These are phyloP conservation scores for Kwoniella sp. DNA, from an alignment of 768 basidiomycete genomes.

Conservation along the genomic window DNA sequence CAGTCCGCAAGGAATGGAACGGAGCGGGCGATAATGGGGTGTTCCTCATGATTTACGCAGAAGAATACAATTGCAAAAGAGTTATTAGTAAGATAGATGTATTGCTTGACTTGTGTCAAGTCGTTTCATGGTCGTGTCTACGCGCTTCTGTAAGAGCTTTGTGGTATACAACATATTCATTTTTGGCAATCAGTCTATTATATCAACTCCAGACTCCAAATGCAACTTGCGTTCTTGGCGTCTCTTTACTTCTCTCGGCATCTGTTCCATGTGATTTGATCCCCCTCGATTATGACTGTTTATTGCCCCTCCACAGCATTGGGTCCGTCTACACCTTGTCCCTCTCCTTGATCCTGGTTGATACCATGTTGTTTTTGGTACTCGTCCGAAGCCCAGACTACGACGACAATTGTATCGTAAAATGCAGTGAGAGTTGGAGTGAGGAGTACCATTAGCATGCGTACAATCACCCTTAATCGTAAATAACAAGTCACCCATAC, in stretches of 20 bases:
- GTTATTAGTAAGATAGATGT: not conserved
- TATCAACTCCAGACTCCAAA: no score
- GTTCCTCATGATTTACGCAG: not conserved
- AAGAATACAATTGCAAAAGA: not conserved
- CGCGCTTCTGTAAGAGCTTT: no score
- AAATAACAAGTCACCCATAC: no score
- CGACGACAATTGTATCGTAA: slow-evolving; percentile 39
- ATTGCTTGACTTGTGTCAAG: not conserved
- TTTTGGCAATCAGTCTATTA: not conserved
- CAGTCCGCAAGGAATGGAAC: slow-evolving; percentile 13
- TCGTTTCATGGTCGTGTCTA: no score
- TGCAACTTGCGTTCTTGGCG: no score
- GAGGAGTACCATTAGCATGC: no score
- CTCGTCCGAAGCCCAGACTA: slow-evolving; percentile 96
- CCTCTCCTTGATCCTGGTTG: slow-evolving; percentile 64
- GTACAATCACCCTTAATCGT: no score
- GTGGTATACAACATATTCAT: slow-evolving; percentile 18
- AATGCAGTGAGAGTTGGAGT: not conserved
- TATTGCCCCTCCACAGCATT: slow-evolving; percentile 18
- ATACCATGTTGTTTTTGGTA: slow-evolving; percentile 77
- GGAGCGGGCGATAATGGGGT: not conserved
- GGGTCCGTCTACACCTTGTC: slow-evolving; percentile 47
- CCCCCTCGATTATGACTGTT: no score
- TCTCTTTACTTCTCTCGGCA: no score
- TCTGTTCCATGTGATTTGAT: no score